A percentile compares a stretch with the other conserved stretches of the same genome.
These are phyloP conservation scores for Cercis canadensis DNA, from an alignment of 306 rosid genomes.

Conservation along the genomic window DNA sequence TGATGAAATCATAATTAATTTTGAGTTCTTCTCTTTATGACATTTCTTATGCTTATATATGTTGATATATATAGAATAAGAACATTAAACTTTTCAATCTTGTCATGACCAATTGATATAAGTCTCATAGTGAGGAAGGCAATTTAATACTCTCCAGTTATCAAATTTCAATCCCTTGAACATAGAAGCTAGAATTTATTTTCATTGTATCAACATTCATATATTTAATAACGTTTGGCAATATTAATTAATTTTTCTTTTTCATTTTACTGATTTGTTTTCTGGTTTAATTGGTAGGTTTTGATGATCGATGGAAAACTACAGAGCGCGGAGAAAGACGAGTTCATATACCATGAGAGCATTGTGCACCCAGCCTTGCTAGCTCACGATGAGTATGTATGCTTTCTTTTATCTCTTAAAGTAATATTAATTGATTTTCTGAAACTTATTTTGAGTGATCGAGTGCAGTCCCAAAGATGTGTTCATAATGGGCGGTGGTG, in stretches of 20 bases:
- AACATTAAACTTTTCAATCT: too few relatives aligned
- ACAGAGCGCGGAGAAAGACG: conserved; percentile 50
- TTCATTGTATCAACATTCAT: too few relatives aligned
- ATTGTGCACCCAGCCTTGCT: conserved; percentile 50
- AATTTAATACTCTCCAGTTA: too few relatives aligned
- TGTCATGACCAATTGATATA: too few relatives aligned
- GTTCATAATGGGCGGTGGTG: conserved; percentile 82
- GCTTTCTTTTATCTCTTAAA: too few relatives aligned
- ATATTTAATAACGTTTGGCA: not conserved
- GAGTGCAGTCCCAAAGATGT: conserved; percentile 50
- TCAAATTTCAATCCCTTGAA: too few relatives aligned
- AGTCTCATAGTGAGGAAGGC: too few relatives aligned
- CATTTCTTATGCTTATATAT: not conserved
- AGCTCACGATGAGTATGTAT: conserved; percentile 37
- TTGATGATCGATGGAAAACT: conserved; percentile 46
- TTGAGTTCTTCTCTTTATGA: not conserved
- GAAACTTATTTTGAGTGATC: not conserved
- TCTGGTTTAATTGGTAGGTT: conserved; percentile 21
- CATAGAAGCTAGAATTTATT: too few relatives aligned
- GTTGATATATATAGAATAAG: too few relatives aligned
- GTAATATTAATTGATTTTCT: too few relatives aligned
- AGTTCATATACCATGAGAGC: conserved; percentile 46
- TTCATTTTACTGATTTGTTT: too few relatives aligned
- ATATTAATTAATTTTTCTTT: too few relatives aligned
- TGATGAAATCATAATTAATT: not conserved